Base-by-base conservation (phyloP, 306 rosid species). In the Vigna reflexopilosa region DNA sequence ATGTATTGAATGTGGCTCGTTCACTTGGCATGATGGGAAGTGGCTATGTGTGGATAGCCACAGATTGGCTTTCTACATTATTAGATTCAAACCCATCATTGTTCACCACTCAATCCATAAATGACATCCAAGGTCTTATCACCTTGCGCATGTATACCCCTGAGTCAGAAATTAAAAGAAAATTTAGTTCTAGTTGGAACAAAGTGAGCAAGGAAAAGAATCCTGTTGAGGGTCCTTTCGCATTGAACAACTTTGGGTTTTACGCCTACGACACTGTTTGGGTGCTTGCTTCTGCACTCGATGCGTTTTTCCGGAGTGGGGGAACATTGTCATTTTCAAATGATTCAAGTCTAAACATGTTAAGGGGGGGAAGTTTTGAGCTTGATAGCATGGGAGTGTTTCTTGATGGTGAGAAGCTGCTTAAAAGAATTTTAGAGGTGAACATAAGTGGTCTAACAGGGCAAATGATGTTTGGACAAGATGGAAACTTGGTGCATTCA, bases 21-120 rank as follows among this genome's bases (percentile, higher is more conserved):
- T 61, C 72, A 42, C 89, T 93, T 47, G 84, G 90, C 73, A 86
- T 93, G 97, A 84, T 88, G 88, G 91, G 67, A 75, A 74, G 78
- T 28, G 93, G 97, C n/a, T 90, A 85, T 81, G 97, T 90, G 7
- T 93, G 97, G 97, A 86, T 93, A 48, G 89, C 91, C 24, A 86
- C 93, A 49, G 79, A 79, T 79, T 93, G 93, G 93, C 92, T 93
- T 36, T 62, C 96, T 7, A 83, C 87, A 9, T 0, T 58, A 13
- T 66, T 89, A 22, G 97, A 93, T 77, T 83, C 88, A 10, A 13
- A 79, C 62, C 91, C 71, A 65, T 83, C 64, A 36, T 7, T 19
- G 13, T 50, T 20, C 34, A 9, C 91, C 6, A 1, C 89, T 55
- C 6, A 77, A 52, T 67, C 30, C 19, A 80, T 78, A 86, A 88